Percentiles rank a stretch among this genome's conserved stretches.
Evolutionary conservation across 1,139 yeast genomes (phyloP).

Genomic region (Taphrina wiesneri): DNA sequence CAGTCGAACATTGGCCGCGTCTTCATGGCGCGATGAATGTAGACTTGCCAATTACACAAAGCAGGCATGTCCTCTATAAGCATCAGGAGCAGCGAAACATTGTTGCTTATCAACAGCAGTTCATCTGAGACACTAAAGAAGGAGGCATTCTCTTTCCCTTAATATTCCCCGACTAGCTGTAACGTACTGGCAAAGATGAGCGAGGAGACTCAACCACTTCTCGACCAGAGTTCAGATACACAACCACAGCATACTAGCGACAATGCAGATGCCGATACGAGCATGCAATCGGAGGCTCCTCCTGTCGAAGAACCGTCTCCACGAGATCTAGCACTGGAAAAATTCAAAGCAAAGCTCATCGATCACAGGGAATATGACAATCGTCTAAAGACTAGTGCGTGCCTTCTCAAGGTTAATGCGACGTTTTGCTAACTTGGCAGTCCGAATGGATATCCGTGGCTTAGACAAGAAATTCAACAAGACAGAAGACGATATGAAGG

Average conservation of each 20-base stretch:
- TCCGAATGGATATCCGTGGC: slow-evolving; percentile 79
- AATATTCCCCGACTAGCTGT: neutral
- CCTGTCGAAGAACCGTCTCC: slow-evolving; percentile 6
- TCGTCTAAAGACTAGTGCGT: slow-evolving; percentile 64
- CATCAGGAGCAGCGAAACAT: too few species aligned
- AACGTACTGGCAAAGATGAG: neutral
- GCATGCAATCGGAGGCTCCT: neutral
- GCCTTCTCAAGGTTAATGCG: neutral
- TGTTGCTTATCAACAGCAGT: too few species aligned
- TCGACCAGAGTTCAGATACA: neutral
- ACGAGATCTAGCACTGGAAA: slow-evolving; percentile 71
- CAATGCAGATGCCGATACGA: neutral
- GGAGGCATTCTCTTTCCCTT: too few species aligned
- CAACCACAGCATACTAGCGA: neutral
- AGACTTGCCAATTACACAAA: neutral
- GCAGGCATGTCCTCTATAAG: neutral
- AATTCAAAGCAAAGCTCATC: slow-evolving; percentile 78
- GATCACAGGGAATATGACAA: slow-evolving; percentile 97
- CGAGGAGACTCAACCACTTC: slow-evolving; percentile 5
- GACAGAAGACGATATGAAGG: slow-evolving; percentile 65
- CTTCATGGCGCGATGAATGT: neutral
- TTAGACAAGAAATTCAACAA: slow-evolving; percentile 82
- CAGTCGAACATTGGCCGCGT: neutral
- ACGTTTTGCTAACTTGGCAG: neutral
- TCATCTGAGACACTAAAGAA: too few species aligned